phyloP scores from a whole-genome alignment of 73 alveolate genomes.

The Tetrahymena borealis region DNA sequence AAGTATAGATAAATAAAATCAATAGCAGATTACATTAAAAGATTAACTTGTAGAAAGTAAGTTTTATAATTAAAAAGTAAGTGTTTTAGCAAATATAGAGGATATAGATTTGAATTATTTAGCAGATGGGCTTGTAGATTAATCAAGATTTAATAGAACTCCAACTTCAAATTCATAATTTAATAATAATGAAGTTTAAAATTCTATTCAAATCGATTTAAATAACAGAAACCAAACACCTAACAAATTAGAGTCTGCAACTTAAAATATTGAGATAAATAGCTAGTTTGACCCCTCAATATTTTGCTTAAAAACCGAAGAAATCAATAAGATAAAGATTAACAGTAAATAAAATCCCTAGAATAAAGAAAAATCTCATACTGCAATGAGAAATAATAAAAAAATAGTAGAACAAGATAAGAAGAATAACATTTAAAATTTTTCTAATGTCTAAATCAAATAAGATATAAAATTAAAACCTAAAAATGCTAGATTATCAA shows the following conservation, averaged over 20 bases:
- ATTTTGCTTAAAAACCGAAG: not conserved
- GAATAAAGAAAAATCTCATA: not conserved
- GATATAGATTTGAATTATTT: no score
- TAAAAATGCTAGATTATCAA: not conserved
- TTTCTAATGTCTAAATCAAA: no score
- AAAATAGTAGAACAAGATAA: not conserved
- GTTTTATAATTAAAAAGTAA: no score
- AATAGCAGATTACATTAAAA: no score
- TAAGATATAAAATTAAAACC: not conserved
- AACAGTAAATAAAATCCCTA: not conserved
- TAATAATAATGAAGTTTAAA: not conserved
- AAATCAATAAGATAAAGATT: not conserved
- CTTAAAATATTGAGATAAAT: not conserved
- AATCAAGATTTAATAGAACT: no score
- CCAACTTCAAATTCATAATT: no score
- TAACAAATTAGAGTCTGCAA: not conserved
- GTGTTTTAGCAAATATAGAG: no score
- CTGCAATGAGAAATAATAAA: not conserved
- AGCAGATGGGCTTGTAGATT: no score
- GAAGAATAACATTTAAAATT: no score
- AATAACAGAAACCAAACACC: not conserved
- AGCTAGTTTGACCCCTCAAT: not conserved
- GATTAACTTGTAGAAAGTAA: no score
- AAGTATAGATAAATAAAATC: no score
- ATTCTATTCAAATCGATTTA: not conserved